phyloP scores from a whole-genome alignment of 148 eudicot species.

The Selenicereus undatus region DNA sequence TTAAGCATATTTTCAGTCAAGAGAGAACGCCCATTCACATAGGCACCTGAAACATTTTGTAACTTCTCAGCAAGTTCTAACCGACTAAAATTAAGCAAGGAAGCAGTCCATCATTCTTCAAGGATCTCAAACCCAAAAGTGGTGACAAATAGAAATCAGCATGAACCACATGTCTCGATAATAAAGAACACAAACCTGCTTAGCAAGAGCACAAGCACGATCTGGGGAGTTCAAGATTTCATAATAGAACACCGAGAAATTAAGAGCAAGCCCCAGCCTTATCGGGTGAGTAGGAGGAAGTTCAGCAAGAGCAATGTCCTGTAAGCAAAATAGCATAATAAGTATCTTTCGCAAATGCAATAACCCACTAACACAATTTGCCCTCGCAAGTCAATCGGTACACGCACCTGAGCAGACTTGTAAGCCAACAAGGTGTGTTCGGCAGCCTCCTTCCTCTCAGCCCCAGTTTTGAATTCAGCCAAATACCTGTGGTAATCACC shows the following conservation, averaged over 20 bases:
- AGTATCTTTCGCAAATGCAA: background rate
- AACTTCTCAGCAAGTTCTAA: too few relatives aligned
- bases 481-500: conserved; percentile 37
- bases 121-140: background rate
- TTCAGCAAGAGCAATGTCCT: conserved; percentile 45
- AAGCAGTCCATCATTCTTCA: background rate
- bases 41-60: background rate
- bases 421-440: conserved; percentile 38
- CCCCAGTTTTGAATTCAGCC: conserved; percentile 37
- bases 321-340: conserved; percentile 3
- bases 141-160: background rate
- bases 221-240: conserved; percentile 45
- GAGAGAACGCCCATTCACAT: background rate
- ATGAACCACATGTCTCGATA: background rate
- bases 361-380: background rate
- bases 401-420: conserved; percentile 37
- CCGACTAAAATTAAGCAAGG: too few relatives aligned
- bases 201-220: conserved; percentile 45
- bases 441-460: conserved; percentile 37
- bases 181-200: conserved; percentile 34
- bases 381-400: background rate
- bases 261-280: conserved; percentile 43
- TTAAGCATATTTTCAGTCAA: too few relatives aligned
- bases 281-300: conserved; percentile 44
- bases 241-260: conserved; percentile 44